A percentile compares a stretch with the other conserved stretches of the same genome.
Evolutionary conservation across 83 land plant species (phyloP).

Genomic region (Isoetes engelmannii): DNA sequence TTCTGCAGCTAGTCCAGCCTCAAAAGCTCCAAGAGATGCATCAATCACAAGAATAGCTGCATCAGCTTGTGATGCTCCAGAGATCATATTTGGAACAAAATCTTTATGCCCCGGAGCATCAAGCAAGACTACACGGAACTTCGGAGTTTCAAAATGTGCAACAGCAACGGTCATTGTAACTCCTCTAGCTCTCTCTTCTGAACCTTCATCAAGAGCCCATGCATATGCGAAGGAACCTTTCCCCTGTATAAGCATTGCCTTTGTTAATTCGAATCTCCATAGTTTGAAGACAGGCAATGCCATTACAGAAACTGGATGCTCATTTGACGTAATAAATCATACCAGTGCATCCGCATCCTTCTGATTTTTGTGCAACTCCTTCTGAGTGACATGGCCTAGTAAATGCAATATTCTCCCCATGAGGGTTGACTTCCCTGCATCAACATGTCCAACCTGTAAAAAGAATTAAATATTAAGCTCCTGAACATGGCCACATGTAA

Average conservation of each 20-base stretch:
- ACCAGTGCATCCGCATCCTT: conserved; percentile 85
- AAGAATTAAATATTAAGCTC: not conserved
- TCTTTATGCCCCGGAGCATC: conserved; percentile 97
- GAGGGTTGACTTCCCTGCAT: conserved; percentile 96
- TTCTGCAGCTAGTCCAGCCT: conserved; percentile 69
- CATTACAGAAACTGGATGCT: not conserved
- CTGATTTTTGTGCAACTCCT: conserved; percentile 87
- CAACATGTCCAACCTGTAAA: conserved; percentile 93
- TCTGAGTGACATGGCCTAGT: conserved; percentile 67
- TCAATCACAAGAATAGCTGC: conserved; percentile 93
- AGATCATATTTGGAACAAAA: conserved; percentile 94
- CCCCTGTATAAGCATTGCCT: conserved; percentile 46
- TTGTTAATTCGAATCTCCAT: not conserved
- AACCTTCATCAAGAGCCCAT: conserved; percentile 90
- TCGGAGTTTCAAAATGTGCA: conserved; percentile 72
- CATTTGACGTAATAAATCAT: not conserved
- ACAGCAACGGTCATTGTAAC: conserved; percentile 89
- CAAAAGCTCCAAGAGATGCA: conserved; percentile 84
- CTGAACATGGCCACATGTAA: not conserved
- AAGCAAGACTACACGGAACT: conserved; percentile 65
- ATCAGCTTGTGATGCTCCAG: conserved; percentile 97
- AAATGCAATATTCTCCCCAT: conserved; percentile 78
- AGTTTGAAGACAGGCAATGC: not conserved
- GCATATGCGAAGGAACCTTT: conserved; percentile 97
- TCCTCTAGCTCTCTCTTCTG: conserved; percentile 90